Evolutionary conservation across 805 yeast species (phyloP), one percentile per base, ranked within the genome.

Genomic region (Hanseniaspora pseudoguilliermondii): DNA sequence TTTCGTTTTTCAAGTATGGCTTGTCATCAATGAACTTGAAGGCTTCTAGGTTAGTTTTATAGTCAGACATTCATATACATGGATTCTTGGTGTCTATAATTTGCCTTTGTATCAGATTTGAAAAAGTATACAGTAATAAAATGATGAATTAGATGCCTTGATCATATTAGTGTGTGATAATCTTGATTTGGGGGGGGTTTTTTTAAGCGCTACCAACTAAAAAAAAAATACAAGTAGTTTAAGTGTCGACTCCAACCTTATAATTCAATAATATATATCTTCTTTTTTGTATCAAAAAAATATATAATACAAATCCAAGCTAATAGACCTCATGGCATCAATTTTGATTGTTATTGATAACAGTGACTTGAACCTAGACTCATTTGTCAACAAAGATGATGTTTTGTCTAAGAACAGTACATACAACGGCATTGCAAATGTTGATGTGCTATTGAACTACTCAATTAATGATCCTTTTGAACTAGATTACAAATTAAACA

Each of bases 401-500:
- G 10, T n/a, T 18, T 16, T 49, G 8, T 9, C 27, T n/a, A 3
- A 15, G 15, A 18, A 29, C 5, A 35, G 8, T 5, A 20, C 38
- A 15, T 39, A 39, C 20, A 18, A 8, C 20, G 20, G 20, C 15
- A 7, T 27, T 6, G 32, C 41, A 16, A 29, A 5, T 7, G 49
- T 55, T 23, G 48, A 49, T 34, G 41, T 55, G 6, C 16, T 55
- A 2, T n/a, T 55, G 9, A 32, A 49, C 13, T 46, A 27, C 42
- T 20, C 6, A 3, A 38, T 49, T 27, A 27, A 32, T 13, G 43
- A 53, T 27, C 56, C 56, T 5, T 53, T 21, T 29, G 50, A 46
- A n/a, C n/a, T 53, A 15, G 56, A 53, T 20, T 53, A 44, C 36
- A 21, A 43, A n/a, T 38, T 53, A 39, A 53, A 53, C 20, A 13